Percentiles rank a stretch among this genome's conserved stretches.
Evolutionary conservation across 2,329 filamentous ascomycete species (phyloP).

Genomic region (Parastagonospora avenae): DNA sequence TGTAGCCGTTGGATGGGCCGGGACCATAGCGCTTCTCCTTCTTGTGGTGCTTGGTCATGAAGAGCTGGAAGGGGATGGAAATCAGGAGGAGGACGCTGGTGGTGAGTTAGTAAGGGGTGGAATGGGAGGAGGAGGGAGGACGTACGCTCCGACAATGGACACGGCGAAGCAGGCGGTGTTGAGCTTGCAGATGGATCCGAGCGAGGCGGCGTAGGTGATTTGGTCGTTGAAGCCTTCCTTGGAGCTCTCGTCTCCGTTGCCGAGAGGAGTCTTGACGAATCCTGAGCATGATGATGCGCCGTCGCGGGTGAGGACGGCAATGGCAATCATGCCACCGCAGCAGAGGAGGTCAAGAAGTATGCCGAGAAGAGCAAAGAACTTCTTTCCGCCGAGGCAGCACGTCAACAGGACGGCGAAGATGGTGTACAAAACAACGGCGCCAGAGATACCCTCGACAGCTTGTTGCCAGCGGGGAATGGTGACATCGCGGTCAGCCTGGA

Average conservation of each 20-base stretch:
- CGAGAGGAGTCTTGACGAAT: conserved; percentile 70
- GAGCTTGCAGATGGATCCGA: conserved; percentile 71
- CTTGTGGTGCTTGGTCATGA: conserved; percentile 72
- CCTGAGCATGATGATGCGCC: conserved; percentile 71
- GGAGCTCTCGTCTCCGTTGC: conserved; percentile 62
- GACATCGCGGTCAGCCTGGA: conserved; percentile 68
- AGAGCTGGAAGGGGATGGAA: conserved; percentile 71
- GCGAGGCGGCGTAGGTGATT: conserved; percentile 51
- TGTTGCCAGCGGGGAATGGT: conserved; percentile 68
- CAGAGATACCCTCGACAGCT: conserved; percentile 75
- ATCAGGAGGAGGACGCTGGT: conserved; percentile 75
- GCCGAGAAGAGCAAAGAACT: conserved; percentile 72
- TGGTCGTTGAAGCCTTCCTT: conserved; percentile 55
- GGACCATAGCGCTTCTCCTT: conserved; percentile 75
- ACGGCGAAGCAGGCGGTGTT: conserved; percentile 80
- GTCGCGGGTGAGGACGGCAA: conserved; percentile 74
- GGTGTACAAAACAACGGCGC: conserved; percentile 75
- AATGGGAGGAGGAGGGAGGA: conserved; percentile 15
- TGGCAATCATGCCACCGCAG: conserved; percentile 76
- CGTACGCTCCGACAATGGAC: conserved; percentile 76
- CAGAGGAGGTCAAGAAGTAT: conserved; percentile 80
- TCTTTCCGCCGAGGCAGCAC: conserved; percentile 76
- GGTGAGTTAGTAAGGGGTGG: conserved; percentile 11
- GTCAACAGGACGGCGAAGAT: conserved; percentile 74
- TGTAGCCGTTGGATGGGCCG: conserved; percentile 70